These are phyloP conservation scores for Ophiocordyceps camponoti-leonardi DNA, from an alignment of 2,329 filamentous ascomycete genomes.

Conservation along the genomic window DNA sequence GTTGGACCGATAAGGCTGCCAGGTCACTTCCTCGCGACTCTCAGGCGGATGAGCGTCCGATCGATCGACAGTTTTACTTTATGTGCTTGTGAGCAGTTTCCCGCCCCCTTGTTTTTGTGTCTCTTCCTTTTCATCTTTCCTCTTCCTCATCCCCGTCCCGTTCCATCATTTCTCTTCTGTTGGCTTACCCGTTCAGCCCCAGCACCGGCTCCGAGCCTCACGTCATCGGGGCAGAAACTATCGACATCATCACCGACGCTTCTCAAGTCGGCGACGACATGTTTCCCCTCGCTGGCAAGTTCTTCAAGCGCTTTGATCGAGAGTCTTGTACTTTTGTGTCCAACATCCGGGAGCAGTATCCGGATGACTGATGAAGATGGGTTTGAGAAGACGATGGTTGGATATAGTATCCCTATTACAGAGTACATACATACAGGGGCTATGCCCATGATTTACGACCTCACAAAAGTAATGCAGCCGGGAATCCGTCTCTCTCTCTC, in stretches of 20 bases:
- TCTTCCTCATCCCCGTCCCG: not conserved
- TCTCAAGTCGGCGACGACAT: constrained; percentile 36
- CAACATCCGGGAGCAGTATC: constrained; percentile 66
- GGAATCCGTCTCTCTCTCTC: too few species aligned
- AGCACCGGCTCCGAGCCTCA: constrained; percentile 16
- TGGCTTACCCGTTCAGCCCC: constrained; percentile 7
- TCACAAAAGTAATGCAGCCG: too few species aligned
- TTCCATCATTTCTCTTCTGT: too few species aligned
- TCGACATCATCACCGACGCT: constrained; percentile 39
- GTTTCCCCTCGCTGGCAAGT: constrained; percentile 57
- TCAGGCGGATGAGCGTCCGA: not conserved
- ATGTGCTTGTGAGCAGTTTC: constrained; percentile 57
- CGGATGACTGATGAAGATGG: constrained; percentile 46
- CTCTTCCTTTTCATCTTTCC: not conserved
- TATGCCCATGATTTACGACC: too few species aligned
- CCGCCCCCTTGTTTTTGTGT: not conserved
- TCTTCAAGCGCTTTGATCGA: constrained; percentile 74
- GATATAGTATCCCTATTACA: too few species aligned
- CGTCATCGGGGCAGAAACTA: constrained; percentile 52
- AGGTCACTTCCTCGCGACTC: not conserved
- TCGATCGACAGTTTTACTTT: constrained; percentile 40
- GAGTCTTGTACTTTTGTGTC: constrained; percentile 56
- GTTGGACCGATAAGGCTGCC: constrained; percentile 46
- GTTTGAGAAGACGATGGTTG: not conserved
- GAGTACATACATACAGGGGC: too few species aligned